Evolutionary conservation across 1,284 basidiomycete genomes (phyloP), one percentile per base, ranked within the genome.

Genomic region (Agroathelia rolfsii): DNA sequence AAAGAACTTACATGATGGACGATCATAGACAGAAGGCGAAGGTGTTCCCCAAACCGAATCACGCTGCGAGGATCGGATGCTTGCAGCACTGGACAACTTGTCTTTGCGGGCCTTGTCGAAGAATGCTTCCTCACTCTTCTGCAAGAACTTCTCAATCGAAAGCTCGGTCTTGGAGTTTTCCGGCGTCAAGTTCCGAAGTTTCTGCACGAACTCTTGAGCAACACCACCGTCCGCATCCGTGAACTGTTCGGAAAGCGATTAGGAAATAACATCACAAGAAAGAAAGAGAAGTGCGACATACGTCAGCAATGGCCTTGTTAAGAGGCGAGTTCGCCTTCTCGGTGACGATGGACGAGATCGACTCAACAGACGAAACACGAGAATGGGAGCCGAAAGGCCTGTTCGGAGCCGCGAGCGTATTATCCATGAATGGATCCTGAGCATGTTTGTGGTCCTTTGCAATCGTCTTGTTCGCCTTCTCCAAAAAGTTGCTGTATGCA

Each of bases 221-320:
- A 94, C 88, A 39, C 87, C 86, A 28, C 89, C 89, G 52, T 93
- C 86, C 1, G 83, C 69, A 56, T 93, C 89, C 18, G 89, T 94
- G 59, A 94, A 94, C 77, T 85, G 41, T 12, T n/a, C 38, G 29
- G 30, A 30, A 18, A n/a, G 29, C 22, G n/a, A n/a, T n/a, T n/a
- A n/a, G n/a, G n/a, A n/a, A n/a, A n/a, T n/a, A n/a, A n/a, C n/a
- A n/a, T n/a, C n/a, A n/a, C n/a, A n/a, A n/a, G n/a, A n/a, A n/a
- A n/a, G n/a, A n/a, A n/a, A n/a, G n/a, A n/a, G n/a, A n/a, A n/a
- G n/a, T n/a, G n/a, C n/a, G n/a, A 59, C 72, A 48, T 51, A 86
- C 83, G 36, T 86, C 80, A 40, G 81, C 82, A 51, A 89, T 87
- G 7, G 88, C 86, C 60, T 92, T 92, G 62, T 94, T 94, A 39